A percentile compares a stretch with the other conserved stretches of the same genome.
Conservation (phyloP, 176 grass and related monocot species). For the Ensete glaucum region DNA sequence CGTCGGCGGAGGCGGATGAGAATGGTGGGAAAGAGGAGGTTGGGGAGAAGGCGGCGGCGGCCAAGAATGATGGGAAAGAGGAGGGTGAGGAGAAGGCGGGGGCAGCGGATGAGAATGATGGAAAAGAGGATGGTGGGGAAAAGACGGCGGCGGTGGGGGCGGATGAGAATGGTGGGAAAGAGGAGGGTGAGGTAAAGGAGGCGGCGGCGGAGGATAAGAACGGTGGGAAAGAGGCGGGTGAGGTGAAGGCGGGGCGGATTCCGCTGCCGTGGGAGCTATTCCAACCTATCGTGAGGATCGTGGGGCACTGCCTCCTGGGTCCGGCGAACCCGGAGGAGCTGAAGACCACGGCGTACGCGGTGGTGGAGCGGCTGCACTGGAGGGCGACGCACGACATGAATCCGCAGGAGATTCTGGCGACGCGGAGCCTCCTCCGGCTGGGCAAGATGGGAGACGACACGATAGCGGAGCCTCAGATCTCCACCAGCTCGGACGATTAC, state of each 20-base stretch:
- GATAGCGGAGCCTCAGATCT: slow-evolving; percentile 41
- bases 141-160: neutral
- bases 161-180: neutral
- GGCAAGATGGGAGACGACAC: slow-evolving; percentile 43
- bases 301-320: slow-evolving; percentile 61
- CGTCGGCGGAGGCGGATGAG: no score
- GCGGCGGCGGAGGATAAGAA: neutral
- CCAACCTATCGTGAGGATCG: slow-evolving; percentile 46
- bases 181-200: neutral
- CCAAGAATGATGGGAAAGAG: no score
- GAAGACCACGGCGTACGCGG: slow-evolving; percentile 32
- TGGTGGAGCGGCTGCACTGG: slow-evolving; percentile 40
- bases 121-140: neutral
- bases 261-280: slow-evolving; percentile 82
- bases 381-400: slow-evolving; percentile 51
- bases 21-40: no score
- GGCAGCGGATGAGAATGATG: neutral
- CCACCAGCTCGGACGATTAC: slow-evolving; percentile 26
- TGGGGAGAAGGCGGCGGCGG: no score
- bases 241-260: slow-evolving; percentile 28
- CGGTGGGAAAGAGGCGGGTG: neutral
- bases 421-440: slow-evolving; percentile 54
- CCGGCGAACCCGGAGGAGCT: slow-evolving; percentile 35
- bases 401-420: slow-evolving; percentile 36
- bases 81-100: no score